Percentiles rank a stretch among this genome's conserved stretches.
Evolutionary conservation across 2,329 filamentous ascomycete genomes (phyloP).

Genomic region (Chlorencoelia australis): DNA sequence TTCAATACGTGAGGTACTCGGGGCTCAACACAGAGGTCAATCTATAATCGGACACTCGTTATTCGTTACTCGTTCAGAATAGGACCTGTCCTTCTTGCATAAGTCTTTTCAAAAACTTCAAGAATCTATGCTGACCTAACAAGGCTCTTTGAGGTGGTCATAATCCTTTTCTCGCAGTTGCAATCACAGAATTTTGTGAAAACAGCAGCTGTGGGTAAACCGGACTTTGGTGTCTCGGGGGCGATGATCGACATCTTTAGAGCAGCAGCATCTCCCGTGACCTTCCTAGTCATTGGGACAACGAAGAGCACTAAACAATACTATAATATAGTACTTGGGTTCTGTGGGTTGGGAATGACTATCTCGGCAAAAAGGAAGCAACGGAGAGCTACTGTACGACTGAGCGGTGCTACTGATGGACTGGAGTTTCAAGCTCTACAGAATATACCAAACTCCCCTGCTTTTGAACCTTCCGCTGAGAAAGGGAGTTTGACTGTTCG

Average conservation of each 20-base stretch:
- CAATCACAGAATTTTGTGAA: conserved; percentile 25
- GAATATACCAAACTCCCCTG: too few relatives aligned
- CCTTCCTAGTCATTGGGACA: conserved; percentile 34
- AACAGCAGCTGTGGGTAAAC: conserved; percentile 21
- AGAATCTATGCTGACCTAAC: conserved; percentile 4
- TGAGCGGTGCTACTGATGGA: too few relatives aligned
- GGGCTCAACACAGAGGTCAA: conserved; percentile 20
- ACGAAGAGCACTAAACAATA: conserved; percentile 28
- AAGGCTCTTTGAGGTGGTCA: conserved; percentile 30
- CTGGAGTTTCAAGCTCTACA: too few relatives aligned
- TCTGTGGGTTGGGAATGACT: too few relatives aligned
- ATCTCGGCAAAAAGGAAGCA: too few relatives aligned
- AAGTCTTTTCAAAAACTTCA: background rate
- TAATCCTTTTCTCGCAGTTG: conserved; percentile 31
- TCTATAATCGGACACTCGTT: conserved; percentile 37
- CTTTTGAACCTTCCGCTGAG: too few relatives aligned
- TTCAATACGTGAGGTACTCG: conserved; percentile 1
- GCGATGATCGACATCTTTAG: conserved; percentile 28
- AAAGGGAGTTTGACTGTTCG: too few relatives aligned
- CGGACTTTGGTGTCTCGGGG: conserved; percentile 27
- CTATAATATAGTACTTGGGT: conserved; percentile 16
- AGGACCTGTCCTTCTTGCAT: conserved; percentile 32
- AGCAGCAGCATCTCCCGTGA: conserved; percentile 28
- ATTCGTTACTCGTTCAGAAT: conserved; percentile 36
- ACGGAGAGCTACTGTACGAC: too few relatives aligned